These are phyloP conservation scores for Pichia terricola DNA, from an alignment of 1,139 yeast species.

Conservation along the genomic window DNA sequence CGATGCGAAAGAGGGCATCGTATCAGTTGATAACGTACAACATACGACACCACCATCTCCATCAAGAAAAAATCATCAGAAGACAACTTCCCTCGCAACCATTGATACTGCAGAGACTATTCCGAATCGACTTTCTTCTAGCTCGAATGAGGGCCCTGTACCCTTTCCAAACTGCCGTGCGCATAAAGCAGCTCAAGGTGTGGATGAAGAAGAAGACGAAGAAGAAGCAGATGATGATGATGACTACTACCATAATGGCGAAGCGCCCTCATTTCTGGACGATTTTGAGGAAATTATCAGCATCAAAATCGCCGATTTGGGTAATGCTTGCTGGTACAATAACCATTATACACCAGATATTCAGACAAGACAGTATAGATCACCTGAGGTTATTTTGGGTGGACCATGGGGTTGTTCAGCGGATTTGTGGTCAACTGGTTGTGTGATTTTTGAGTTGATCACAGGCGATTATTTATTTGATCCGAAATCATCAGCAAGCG, in stretches of 20 bases:
- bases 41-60: no score
- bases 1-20: no score
- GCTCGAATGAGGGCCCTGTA: no score
- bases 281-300: slow-evolving; percentile 30
- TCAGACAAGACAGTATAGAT: slow-evolving; percentile 67
- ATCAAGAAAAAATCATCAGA: no score
- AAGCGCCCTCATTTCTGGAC: slow-evolving; percentile 11
- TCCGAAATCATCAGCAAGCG: slow-evolving; percentile 40
- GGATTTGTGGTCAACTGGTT: slow-evolving; percentile 69
- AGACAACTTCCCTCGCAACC: no score
- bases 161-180: no score
- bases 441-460: slow-evolving; percentile 58
- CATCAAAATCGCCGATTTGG: slow-evolving; percentile 65
- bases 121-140: no score
- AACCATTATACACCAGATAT: slow-evolving; percentile 64
- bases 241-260: background rate
- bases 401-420: slow-evolving; percentile 68
- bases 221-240: background rate
- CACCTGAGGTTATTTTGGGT: slow-evolving; percentile 58
- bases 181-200: no score
- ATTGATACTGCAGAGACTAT: no score
- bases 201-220: background rate
- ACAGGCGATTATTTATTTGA: slow-evolving; percentile 74
- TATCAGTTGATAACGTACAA: no score
- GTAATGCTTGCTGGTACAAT: slow-evolving; percentile 63